Base-by-base conservation (phyloP, 371 early-diverging fungal species). In the Coemansia sp. region DNA sequence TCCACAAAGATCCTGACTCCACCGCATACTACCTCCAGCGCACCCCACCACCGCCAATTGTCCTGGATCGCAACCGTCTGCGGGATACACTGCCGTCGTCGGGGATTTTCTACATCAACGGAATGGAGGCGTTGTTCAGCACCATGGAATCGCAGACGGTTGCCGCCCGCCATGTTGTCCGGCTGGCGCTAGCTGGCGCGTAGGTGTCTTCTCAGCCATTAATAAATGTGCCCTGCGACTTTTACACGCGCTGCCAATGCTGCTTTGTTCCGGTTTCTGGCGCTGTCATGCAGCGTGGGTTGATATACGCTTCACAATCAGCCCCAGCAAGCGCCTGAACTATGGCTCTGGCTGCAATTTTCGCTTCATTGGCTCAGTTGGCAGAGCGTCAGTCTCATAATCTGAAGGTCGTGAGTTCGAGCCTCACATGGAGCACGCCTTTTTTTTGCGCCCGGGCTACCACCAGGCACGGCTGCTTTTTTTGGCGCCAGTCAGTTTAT, bases 111-210 rank as follows among this genome's bases (percentile, higher is more conserved):
- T 68, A 68, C 31, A 55, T 68, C 38, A 63, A 63, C 14, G 68
- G 68, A 26, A 62, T 68, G 63, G 68, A 68, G 55, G n/a, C 68
- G 4, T 30, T 68, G 30, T 63, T 68, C 31, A 68, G 68, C 45
- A 68, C 68, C 3, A 68, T 68, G 68, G 68, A 68, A 56, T 68
- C 68, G 48, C 68, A 68, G 59, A 62, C 68, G 4, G 68, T 68
- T 9, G 68, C 68, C 3, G 68, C 68, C 4, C 30, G 63, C 7
- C 57, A 68, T 20, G 68, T 68, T 0, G 59, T 68, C 12, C 63
- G 57, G 0, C 38, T 68, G 55, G 58, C 66, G 2, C 34, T 66
- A 20, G 43, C 49, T 34, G 51, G 63, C 33, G 5, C 31, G 0
- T 30, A 26, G 26, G 26, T 26, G 26, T 0, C 26, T 26, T 26